Evolutionary conservation across 331 rosid species (phyloP), one percentile per base, ranked within the genome.

Genomic region (Dryas integrifolia): DNA sequence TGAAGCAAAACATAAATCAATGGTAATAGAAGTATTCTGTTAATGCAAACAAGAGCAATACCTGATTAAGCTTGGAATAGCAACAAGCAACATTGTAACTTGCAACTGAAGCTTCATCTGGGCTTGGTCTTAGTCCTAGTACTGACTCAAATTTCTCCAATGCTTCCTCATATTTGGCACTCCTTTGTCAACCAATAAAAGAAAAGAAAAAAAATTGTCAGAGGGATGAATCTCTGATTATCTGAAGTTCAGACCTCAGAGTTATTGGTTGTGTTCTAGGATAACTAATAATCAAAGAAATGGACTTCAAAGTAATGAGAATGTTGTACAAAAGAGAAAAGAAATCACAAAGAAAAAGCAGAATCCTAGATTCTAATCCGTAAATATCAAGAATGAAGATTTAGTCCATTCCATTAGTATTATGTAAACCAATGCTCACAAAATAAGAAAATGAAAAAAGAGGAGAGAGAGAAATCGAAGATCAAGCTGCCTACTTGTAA

Each of bases 51-150:
- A 73, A 69, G 50, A 77, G 69, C 11, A 65, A 15, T 86, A 92
- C 98, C 97, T 88, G 96, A 80, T 91, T 88, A 76, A 91, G 92
- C 85, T 89, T 92, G 65, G 98, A 88, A 81, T 95, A 95, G 74
- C 96, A 91, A 65, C 96, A 95, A 50, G 98, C 93, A 69, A 95
- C 98, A 73, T 95, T 95, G 84, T 95, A 95, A 79, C 93, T 83
- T 69, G 98, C 97, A 15, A 95, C 89, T 67, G 97, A 85, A 67
- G 93, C 82, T 77, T 95, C 98, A 39, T 73, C 83, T 5, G 84
- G 72, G 60, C 80, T 91, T 67, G 98, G 96, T 77, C 81, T 92
- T 35, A 92, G 85, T 77, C 98, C 98, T 82, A 91, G 81, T 41
- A 91, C 88, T 38, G 97, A 95, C 78, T 91, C 98, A 18, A 95